Evolutionary conservation across 805 yeast species (phyloP).

Genomic region (Wickerhamiella alocasiicola): DNA sequence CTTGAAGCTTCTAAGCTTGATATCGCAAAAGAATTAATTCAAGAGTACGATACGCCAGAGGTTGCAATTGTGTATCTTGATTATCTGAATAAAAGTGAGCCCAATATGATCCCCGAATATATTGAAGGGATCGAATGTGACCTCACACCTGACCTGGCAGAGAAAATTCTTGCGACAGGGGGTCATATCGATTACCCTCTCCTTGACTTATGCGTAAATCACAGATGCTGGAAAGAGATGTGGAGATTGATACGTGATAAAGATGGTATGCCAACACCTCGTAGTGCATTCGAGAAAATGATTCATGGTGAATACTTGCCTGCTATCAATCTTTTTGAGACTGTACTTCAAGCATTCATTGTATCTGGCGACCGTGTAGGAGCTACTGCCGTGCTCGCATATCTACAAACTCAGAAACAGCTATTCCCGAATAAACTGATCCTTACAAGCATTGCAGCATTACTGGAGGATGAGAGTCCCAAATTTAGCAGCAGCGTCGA

Average conservation of each 20-base stretch:
- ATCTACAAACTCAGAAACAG: neutral
- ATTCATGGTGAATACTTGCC: neutral
- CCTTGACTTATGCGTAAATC: conserved; percentile 11
- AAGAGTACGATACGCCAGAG: neutral
- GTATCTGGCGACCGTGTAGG: conserved; percentile 6
- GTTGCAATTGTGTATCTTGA: conserved; percentile 1
- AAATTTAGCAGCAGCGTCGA: neutral
- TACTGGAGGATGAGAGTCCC: neutral
- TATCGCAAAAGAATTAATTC: neutral
- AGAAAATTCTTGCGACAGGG: conserved; percentile 1
- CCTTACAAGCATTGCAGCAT: neutral
- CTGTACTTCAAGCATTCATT: conserved; percentile 11
- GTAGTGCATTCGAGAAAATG: conserved; percentile 7
- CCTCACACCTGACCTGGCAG: conserved; percentile 7
- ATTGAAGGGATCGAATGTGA: conserved; percentile 3
- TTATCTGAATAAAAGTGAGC: neutral
- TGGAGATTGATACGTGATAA: conserved; percentile 10
- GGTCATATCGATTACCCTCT: conserved; percentile 3
- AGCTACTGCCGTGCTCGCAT: conserved; percentile 9
- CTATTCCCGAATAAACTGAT: conserved; percentile 3
- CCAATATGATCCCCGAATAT: neutral
- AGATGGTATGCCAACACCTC: neutral
- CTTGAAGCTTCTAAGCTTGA: neutral
- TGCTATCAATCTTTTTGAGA: conserved; percentile 7
- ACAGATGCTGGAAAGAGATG: conserved; percentile 14